Conservation (phyloP, 768 basidiomycete genomes). For the Calocera viscosa region DNA sequence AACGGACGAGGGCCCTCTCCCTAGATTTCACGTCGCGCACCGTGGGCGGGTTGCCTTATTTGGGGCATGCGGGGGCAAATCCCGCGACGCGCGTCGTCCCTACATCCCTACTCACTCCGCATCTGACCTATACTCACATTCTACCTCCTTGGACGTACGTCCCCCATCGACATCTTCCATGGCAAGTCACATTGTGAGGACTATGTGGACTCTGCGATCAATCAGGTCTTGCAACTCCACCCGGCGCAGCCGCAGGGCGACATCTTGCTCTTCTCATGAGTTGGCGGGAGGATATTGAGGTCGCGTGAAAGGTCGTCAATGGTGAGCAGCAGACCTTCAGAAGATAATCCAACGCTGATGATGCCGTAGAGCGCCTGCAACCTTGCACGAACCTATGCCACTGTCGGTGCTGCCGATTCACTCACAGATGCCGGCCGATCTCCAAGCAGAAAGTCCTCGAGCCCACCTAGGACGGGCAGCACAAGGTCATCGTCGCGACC, state of each 20-base stretch:
- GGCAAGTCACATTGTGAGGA: slow-evolving; percentile 97
- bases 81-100: too few species aligned
- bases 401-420: slow-evolving; percentile 91
- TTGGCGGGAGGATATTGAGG: slow-evolving; percentile 97
- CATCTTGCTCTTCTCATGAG: slow-evolving; percentile 98
- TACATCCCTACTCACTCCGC: too few species aligned
- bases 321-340: slow-evolving; percentile 39
- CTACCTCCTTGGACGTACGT: slow-evolving; percentile 87
- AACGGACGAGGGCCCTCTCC: too few species aligned
- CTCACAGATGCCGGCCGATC: slow-evolving; percentile 98
- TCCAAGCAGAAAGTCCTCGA: slow-evolving; percentile 98
- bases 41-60: too few species aligned
- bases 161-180: slow-evolving; percentile 94
- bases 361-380: slow-evolving; percentile 62
- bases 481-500: slow-evolving; percentile 96
- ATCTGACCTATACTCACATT: too few species aligned
- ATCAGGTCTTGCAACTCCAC: slow-evolving; percentile 95
- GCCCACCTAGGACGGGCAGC: slow-evolving; percentile 79
- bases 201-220: slow-evolving; percentile 95
- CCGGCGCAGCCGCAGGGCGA: slow-evolving; percentile 86
- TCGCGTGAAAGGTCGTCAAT: slow-evolving; percentile 86
- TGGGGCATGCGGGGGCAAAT: too few species aligned
- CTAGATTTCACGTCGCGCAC: too few species aligned
- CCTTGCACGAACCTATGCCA: slow-evolving; percentile 79
- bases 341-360: too few species aligned